Base-by-base conservation (phyloP, 192 early-diverging fungal species). In the Chytriomyces sp. region DNA sequence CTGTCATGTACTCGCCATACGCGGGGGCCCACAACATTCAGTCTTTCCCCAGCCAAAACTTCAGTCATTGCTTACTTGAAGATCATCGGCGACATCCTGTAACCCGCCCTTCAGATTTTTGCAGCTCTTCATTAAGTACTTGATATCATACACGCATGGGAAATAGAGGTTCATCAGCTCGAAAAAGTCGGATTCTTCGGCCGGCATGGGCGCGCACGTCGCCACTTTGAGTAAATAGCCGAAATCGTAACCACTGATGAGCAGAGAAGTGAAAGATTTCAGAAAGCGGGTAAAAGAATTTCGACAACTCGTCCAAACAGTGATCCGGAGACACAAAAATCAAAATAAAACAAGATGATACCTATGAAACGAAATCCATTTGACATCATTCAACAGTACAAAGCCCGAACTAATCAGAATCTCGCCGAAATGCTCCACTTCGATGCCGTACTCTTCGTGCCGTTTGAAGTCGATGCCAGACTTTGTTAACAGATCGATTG, bases 61-160 rank as follows among this genome's bases (percentile, higher is more conserved):
- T 46, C 9, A 67, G 1, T 57, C 53, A 20, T 45, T 45, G 43
- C 26, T 65, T 68, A 96, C 95, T 76, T 96, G 92, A 59, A 99
- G 75, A 80, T 98, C 96, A 82, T 99, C 95, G 0, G 98, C 98
- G 45, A 99, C 91, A 71, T 99, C 98, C 80, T 99, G 98, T 76
- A 99, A 84, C 0, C 98, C 98, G 53, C 97, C 96, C 79, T 98
- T 98, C 26, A 98, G 81, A 77, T 92, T 96, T 72, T 98, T 95
- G 79, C 94, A 96, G 80, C 94, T 94, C 78, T 94, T 96, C 94
- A 98, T 98, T 83, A 98, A 82, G 78, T 95, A 98, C 80, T 99
- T 99, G 84, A 99, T 98, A 70, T 99, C 98, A 79, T 97, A 98
- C 73, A 99, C 95, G 79, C 94, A 94, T n/a, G 98, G 98, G 80